phyloP scores from a whole-genome alignment of 2,329 filamentous ascomycete species.

The Penicillium vulpinum region DNA sequence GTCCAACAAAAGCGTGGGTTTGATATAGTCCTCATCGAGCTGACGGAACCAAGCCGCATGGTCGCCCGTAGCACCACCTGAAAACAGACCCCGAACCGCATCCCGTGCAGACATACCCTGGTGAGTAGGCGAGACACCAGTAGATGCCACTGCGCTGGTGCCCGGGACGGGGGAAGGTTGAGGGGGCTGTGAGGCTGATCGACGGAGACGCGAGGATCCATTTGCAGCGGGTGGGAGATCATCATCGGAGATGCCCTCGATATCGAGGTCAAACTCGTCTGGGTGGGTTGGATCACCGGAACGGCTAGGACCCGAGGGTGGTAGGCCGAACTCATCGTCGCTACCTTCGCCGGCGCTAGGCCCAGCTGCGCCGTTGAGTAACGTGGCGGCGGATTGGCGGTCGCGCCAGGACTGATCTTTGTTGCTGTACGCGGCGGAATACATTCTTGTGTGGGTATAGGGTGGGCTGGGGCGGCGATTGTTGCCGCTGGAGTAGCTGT shows the following conservation, averaged over 20 bases:
- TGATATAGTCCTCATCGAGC: constrained; percentile 94
- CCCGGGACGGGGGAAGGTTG: constrained; percentile 22
- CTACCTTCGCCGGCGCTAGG: constrained; percentile 37
- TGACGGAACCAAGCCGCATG: constrained; percentile 87
- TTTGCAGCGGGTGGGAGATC: constrained; percentile 60
- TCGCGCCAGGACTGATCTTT: constrained; percentile 48
- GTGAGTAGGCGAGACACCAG: constrained; percentile 31
- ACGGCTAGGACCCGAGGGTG: constrained; percentile 40
- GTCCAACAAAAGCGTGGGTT: constrained; percentile 84
- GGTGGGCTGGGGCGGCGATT: constrained; percentile 54
- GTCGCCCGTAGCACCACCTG: constrained; percentile 70
- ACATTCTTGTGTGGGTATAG: constrained; percentile 51
- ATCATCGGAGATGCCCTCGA: constrained; percentile 52
- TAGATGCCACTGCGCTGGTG: constrained; percentile 19
- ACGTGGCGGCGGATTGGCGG: constrained; percentile 49
- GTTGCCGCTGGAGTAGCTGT: constrained; percentile 61
- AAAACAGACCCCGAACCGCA: constrained; percentile 78
- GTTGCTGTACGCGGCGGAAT: constrained; percentile 50
- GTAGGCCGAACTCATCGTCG: constrained; percentile 53
- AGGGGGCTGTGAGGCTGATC: constrained; percentile 40
- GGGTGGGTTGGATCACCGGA: constrained; percentile 34
- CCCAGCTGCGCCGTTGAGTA: constrained; percentile 45
- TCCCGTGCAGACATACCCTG: constrained; percentile 67
- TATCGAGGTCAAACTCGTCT: constrained; percentile 41
- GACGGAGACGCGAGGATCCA: constrained; percentile 33